Evolutionary conservation across 164 flowering plant species (phyloP).

Genomic region (Annona cherimola): DNA sequence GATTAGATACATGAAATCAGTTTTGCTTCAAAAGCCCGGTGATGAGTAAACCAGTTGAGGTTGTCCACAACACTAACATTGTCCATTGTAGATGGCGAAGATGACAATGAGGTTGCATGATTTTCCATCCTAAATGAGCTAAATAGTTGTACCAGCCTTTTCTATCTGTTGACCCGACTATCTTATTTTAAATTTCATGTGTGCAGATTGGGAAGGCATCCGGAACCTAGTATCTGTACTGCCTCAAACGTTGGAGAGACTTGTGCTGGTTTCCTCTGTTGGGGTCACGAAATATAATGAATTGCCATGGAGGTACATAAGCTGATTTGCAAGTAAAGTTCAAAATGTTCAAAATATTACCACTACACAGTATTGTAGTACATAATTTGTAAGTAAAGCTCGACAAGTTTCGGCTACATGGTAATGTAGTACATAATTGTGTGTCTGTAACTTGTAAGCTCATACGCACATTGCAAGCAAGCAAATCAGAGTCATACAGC

Average conservation of each 20-base stretch:
- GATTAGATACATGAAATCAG: no score
- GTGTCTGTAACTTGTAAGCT: no score
- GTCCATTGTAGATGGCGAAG: neutral
- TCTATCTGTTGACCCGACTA: neutral
- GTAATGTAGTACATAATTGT: neutral
- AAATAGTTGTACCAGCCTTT: neutral
- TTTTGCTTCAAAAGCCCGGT: no score
- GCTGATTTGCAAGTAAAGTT: neutral
- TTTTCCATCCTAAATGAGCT: neutral
- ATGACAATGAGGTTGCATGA: neutral
- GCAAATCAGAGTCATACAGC: no score
- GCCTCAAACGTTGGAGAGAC: constrained; percentile 75
- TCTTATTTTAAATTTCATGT: constrained; percentile 10
- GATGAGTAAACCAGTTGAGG: no score
- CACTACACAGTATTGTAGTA: neutral
- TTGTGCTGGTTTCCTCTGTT: constrained; percentile 92
- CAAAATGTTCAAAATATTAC: neutral
- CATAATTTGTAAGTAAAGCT: no score
- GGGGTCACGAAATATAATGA: constrained; percentile 94
- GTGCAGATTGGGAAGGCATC: constrained; percentile 93
- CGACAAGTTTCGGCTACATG: neutral
- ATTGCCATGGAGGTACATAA: constrained; percentile 87
- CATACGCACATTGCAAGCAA: no score
- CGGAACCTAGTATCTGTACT: constrained; percentile 74
- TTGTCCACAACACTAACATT: no score